Conservation (phyloP, 116 monocot species). For the Phalaenopsis hybrid region DNA sequence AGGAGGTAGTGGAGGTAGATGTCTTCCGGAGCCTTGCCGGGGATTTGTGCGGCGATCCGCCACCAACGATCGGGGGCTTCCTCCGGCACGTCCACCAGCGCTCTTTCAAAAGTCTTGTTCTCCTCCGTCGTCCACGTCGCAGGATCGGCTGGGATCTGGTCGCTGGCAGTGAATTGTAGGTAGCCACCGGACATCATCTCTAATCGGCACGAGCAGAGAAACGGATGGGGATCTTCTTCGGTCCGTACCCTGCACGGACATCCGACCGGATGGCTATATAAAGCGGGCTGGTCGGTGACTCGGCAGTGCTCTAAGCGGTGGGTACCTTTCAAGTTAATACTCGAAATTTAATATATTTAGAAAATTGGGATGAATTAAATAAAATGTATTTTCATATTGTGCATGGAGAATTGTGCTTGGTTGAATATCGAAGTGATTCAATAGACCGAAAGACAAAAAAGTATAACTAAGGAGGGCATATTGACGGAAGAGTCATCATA, state of each 20-base stretch:
- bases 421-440: too few relatives aligned
- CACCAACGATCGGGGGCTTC: slow-evolving; percentile 33
- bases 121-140: slow-evolving; percentile 24
- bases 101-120: slow-evolving; percentile 39
- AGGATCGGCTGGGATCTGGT: neutral
- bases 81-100: slow-evolving; percentile 34
- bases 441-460: too few relatives aligned
- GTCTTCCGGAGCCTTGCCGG: slow-evolving; percentile 30
- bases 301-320: neutral
- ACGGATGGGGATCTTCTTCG: neutral
- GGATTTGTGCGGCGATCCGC: slow-evolving; percentile 25
- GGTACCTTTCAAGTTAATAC: neutral
- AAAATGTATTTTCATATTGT: too few relatives aligned
- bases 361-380: too few relatives aligned
- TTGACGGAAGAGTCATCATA: too few relatives aligned
- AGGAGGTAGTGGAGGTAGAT: slow-evolving; percentile 22
- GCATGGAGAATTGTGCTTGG: too few relatives aligned
- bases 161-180: neutral
- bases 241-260: neutral
- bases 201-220: neutral
- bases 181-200: neutral
- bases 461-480: too few relatives aligned
- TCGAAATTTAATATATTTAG: too few relatives aligned
- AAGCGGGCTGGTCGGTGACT: neutral
- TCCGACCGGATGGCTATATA: neutral